Percentiles rank a stretch among this genome's conserved stretches.
Conservation (phyloP, 129 eudicot genomes). For the Artemisia tridentata region DNA sequence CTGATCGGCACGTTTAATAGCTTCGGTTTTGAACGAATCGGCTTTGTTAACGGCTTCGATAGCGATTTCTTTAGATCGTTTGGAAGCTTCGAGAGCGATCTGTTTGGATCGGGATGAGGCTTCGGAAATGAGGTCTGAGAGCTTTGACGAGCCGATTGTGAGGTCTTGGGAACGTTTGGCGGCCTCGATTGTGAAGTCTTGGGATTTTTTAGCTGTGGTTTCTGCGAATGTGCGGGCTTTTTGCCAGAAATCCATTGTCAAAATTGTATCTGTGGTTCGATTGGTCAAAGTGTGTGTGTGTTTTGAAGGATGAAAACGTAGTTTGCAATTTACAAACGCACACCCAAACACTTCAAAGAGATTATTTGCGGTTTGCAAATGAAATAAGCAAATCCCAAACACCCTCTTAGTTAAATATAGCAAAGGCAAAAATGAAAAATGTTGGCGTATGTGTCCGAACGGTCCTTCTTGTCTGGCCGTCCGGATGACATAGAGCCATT, state of each 20-base stretch:
- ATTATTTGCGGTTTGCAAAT: no score
- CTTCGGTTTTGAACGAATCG: constrained; percentile 52
- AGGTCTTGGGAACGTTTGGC: constrained; percentile 56
- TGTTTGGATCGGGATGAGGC: not conserved
- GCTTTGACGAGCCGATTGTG: constrained; percentile 42
- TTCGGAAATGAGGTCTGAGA: not conserved
- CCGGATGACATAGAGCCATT: no score
- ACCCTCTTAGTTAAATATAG: no score
- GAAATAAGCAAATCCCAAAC: no score
- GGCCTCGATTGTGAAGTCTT: constrained; percentile 55
- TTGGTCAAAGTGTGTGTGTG: constrained; percentile 7
- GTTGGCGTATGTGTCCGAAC: no score
- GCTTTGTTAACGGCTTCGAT: constrained; percentile 66
- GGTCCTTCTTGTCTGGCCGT: no score
- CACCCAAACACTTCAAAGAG: no score
- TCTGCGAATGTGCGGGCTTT: constrained; percentile 77
- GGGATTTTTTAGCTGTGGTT: constrained; percentile 75
- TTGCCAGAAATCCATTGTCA: constrained; percentile 78
- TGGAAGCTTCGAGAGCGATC: constrained; percentile 75
- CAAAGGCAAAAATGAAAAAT: no score
- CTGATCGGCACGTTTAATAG: constrained; percentile 83
- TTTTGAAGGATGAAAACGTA: no score
- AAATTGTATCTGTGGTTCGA: not conserved
- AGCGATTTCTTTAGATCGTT: constrained; percentile 64
- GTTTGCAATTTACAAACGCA: no score